A percentile compares a stretch with the other conserved stretches of the same genome.
phyloP scores from a whole-genome alignment of 352 stramenopile genomes.

The Achlya hypogyna region DNA sequence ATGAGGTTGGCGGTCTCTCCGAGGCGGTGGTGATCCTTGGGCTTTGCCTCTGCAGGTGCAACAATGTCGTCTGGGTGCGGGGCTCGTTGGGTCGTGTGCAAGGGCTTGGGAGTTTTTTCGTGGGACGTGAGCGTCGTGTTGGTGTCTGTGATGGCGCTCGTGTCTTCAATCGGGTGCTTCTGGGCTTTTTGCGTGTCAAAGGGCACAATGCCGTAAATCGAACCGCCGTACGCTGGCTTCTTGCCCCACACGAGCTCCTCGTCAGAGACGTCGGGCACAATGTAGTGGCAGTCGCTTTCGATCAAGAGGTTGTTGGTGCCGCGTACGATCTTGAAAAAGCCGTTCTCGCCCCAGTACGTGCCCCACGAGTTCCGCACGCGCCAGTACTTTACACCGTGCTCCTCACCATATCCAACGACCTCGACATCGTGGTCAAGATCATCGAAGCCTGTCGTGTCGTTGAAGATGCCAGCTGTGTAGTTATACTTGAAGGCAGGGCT shows the following conservation, averaged over 20 bases:
- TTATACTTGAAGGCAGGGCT: conserved; percentile 20
- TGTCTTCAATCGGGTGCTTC: conserved; percentile 6
- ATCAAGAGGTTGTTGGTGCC: conserved; percentile 82
- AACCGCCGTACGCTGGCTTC: conserved; percentile 20
- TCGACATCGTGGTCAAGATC: conserved; percentile 71
- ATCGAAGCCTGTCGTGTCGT: conserved; percentile 18
- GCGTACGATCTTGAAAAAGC: conserved; percentile 92
- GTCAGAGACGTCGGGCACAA: conserved; percentile 17
- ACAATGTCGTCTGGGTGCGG: conserved; percentile 1
- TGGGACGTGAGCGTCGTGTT: not conserved
- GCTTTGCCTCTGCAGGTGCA: not conserved
- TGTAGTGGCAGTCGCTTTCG: conserved; percentile 66
- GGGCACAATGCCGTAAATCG: conserved; percentile 14
- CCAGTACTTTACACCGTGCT: conserved; percentile 91
- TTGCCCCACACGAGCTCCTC: conserved; percentile 20
- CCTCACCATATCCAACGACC: conserved; percentile 87
- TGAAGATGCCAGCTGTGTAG: conserved; percentile 22
- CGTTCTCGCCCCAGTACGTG: conserved; percentile 92
- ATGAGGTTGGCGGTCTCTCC: not conserved
- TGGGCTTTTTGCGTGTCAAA: not conserved
- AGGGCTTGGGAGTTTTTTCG: not conserved
- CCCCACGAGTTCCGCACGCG: conserved; percentile 94
- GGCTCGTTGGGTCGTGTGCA: not conserved
- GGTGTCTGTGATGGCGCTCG: not conserved
- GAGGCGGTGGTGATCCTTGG: not conserved